Evolutionary conservation across 176 grass and related monocot species (phyloP).

Genomic region (Elaeis guineensis): DNA sequence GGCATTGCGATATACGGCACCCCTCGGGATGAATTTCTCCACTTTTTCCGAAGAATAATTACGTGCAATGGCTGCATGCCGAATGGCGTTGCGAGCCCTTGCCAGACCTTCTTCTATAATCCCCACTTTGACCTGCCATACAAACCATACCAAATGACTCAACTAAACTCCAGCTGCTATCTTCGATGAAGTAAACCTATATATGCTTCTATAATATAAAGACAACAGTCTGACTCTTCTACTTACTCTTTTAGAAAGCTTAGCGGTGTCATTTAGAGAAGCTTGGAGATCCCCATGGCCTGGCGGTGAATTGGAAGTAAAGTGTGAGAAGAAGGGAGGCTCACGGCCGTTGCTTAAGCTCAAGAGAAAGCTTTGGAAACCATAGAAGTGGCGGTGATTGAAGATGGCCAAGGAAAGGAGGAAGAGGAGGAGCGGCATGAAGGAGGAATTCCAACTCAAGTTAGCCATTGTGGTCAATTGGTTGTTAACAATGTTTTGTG

Average conservation of each 20-base stretch:
- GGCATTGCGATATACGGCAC: conserved; percentile 71
- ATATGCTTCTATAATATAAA: background rate
- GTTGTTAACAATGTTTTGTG: background rate
- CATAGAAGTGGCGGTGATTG: background rate
- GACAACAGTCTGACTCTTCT: background rate
- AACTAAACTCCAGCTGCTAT: too few species aligned
- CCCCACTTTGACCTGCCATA: conserved; percentile 11
- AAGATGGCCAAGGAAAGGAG: conserved; percentile 13
- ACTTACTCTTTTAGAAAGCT: too few species aligned
- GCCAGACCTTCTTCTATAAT: conserved; percentile 41
- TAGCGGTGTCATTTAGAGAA: too few species aligned
- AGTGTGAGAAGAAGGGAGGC: background rate
- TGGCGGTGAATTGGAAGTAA: background rate
- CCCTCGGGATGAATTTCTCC: conserved; percentile 42
- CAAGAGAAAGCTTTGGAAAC: conserved; percentile 11
- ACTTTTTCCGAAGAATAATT: conserved; percentile 28
- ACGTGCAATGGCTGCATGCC: conserved; percentile 23
- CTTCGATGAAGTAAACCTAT: background rate
- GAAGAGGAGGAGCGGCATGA: conserved; percentile 9
- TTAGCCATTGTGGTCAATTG: conserved; percentile 8
- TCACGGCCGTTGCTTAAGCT: background rate
- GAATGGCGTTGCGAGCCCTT: conserved; percentile 42
- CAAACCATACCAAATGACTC: background rate
- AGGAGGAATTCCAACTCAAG: conserved; percentile 15
- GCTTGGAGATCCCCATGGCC: background rate